A percentile compares a stretch with the other conserved stretches of the same genome.
Evolutionary conservation across 306 rosid genomes (phyloP).

Genomic region (Vicia faba): DNA sequence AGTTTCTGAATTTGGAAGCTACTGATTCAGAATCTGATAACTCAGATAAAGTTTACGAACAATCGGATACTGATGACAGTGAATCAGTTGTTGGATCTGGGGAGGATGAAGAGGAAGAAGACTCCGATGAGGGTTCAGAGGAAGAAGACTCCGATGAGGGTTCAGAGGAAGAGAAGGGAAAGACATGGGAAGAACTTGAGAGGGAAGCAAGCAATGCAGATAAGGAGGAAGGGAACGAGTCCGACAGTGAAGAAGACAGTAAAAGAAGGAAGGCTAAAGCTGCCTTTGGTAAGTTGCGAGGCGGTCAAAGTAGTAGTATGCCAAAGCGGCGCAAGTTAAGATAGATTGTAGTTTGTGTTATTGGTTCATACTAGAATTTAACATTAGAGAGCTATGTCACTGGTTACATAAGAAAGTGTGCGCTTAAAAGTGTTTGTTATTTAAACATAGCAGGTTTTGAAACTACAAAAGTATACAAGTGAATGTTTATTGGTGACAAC

Average conservation of each 20-base stretch:
- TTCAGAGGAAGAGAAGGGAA: constrained; percentile 53
- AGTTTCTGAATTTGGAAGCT: constrained; percentile 88
- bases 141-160: constrained; percentile 45
- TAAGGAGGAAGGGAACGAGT: constrained; percentile 82
- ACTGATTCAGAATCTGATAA: constrained; percentile 85
- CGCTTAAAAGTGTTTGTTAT: no score
- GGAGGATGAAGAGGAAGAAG: constrained; percentile 48
- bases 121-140: constrained; percentile 45
- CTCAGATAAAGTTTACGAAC: constrained; percentile 80
- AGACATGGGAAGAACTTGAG: constrained; percentile 98
- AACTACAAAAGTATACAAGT: no score
- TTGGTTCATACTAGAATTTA: not conserved
- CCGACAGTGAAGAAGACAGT: constrained; percentile 92
- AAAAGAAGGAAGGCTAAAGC: constrained; percentile 79
- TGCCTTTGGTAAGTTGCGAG: constrained; percentile 74
- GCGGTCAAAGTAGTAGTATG: constrained; percentile 48
- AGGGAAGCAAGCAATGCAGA: constrained; percentile 97
- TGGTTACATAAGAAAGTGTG: no score
- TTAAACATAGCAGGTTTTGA: no score
- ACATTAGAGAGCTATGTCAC: no score
- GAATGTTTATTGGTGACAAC: no score
- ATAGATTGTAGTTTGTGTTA: constrained; percentile 38
- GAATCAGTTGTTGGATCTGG: constrained; percentile 88
- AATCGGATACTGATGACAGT: constrained; percentile 77
- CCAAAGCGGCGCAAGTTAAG: constrained; percentile 70